These are phyloP conservation scores for Glonium stellatum DNA, from an alignment of 495 filamentous ascomycete genomes.

Conservation along the genomic window DNA sequence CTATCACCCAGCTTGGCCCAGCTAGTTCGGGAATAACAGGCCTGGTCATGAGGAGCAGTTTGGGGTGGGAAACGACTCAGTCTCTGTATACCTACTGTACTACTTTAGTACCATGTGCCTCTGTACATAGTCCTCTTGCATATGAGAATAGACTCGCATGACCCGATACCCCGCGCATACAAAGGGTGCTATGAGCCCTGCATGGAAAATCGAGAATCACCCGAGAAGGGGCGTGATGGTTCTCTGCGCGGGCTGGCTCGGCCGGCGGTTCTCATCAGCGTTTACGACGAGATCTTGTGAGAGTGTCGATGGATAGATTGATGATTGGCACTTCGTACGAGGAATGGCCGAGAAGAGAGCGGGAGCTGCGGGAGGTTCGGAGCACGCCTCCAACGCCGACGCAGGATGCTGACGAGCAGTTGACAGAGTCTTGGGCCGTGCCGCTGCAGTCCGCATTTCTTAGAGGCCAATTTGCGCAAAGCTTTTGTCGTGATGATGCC, in stretches of 20 bases:
- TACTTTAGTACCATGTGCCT: conserved; percentile 4
- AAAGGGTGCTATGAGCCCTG: background rate
- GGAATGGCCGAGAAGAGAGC: no score
- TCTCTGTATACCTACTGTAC: no score
- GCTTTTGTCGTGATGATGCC: background rate
- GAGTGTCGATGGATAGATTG: background rate
- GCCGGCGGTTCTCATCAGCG: conserved; percentile 11
- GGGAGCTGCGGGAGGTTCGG: background rate
- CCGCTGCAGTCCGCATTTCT: background rate
- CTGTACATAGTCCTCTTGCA: background rate
- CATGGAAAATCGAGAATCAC: background rate
- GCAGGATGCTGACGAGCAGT: background rate
- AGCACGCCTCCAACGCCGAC: background rate
- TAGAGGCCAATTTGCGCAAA: background rate
- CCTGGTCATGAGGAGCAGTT: background rate
- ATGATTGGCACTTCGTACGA: no score
- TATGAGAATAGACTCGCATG: background rate
- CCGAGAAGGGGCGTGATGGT: background rate
- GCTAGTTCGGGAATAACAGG: background rate
- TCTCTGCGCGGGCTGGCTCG: conserved; percentile 13
- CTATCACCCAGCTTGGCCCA: background rate
- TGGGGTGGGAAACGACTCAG: background rate
- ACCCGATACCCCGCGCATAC: background rate
- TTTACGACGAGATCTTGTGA: background rate
- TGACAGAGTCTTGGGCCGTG: no score